These are phyloP conservation scores for Trichocomaceae sp. DNA, from an alignment of 2,329 filamentous ascomycete species.

Conservation along the genomic window DNA sequence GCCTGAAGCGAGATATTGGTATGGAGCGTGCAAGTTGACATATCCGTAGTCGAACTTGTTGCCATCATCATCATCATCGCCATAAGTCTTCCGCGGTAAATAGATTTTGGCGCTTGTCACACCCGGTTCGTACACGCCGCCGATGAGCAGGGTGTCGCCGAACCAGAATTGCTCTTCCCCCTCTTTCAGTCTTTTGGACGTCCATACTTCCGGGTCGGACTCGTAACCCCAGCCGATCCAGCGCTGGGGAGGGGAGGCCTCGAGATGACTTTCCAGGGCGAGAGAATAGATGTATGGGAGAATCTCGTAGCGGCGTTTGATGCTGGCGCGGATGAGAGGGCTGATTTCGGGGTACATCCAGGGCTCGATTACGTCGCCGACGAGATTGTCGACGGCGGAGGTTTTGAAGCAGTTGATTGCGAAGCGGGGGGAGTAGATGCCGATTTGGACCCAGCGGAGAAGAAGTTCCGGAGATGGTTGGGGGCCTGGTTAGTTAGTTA, in stretches of 20 bases:
- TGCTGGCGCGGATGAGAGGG: constrained; percentile 55
- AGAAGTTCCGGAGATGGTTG: constrained; percentile 65
- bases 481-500: constrained; percentile 32
- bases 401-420: constrained; percentile 78
- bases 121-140: constrained; percentile 59
- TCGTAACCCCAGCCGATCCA: constrained; percentile 73
- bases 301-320: constrained; percentile 64
- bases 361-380: constrained; percentile 68
- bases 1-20: constrained; percentile 50
- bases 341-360: constrained; percentile 70
- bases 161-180: constrained; percentile 70
- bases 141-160: constrained; percentile 57
- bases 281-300: constrained; percentile 66
- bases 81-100: constrained; percentile 44
- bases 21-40: constrained; percentile 57
- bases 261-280: constrained; percentile 55
- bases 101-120: constrained; percentile 53
- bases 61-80: constrained; percentile 11
- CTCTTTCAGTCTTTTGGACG: constrained; percentile 45
- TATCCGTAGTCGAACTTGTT: constrained; percentile 48
- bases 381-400: constrained; percentile 54
- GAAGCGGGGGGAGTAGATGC: constrained; percentile 62
- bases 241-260: constrained; percentile 58
- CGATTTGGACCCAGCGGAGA: constrained; percentile 66
- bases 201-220: constrained; percentile 60